These are phyloP conservation scores for Strigomonas culicis DNA, from an alignment of 208 protist genomes.

Conservation along the genomic window DNA sequence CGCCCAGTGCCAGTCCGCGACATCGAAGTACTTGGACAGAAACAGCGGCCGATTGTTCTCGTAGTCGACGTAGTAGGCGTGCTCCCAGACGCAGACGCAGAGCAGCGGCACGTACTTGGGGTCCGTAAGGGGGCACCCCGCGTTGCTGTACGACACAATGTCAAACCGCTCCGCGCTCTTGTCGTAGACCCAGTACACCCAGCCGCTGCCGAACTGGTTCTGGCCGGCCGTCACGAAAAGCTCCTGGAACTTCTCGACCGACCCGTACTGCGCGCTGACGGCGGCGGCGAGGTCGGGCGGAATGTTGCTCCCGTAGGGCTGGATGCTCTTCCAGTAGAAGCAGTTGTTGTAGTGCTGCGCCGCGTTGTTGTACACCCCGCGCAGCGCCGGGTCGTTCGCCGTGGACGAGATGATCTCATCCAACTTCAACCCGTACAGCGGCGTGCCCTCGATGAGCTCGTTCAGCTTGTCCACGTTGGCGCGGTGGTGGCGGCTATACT, in stretches of 20 bases:
- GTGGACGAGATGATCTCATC: constrained; percentile 80
- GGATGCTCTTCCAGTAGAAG: constrained; percentile 92
- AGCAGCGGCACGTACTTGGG: constrained; percentile 64
- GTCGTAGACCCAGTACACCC: constrained; percentile 90
- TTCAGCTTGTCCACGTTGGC: constrained; percentile 91
- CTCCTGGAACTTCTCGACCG: constrained; percentile 79
- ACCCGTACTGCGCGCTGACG: constrained; percentile 78
- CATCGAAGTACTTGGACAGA: constrained; percentile 87
- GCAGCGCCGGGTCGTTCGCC: constrained; percentile 35
- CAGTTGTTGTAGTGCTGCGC: constrained; percentile 92
- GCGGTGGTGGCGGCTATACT: constrained; percentile 89
- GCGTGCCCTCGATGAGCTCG: constrained; percentile 84
- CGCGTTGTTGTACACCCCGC: constrained; percentile 86
- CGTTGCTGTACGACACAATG: constrained; percentile 77
- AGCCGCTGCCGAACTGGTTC: constrained; percentile 88
- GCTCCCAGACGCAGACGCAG: constrained; percentile 93
- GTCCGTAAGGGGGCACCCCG: constrained; percentile 74
- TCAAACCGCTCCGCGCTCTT: constrained; percentile 57
- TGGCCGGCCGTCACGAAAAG: constrained; percentile 66
- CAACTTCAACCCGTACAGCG: constrained; percentile 71
- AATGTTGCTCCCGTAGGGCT: constrained; percentile 88
- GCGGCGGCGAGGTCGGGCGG: constrained; percentile 73
- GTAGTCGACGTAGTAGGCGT: constrained; percentile 95
- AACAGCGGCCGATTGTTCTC: constrained; percentile 88
- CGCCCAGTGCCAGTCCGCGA: constrained; percentile 95